Percentiles rank a stretch among this genome's conserved stretches.
Evolutionary conservation across 208 protist genomes (phyloP).

Genomic region (Trypanosoma rangeli): DNA sequence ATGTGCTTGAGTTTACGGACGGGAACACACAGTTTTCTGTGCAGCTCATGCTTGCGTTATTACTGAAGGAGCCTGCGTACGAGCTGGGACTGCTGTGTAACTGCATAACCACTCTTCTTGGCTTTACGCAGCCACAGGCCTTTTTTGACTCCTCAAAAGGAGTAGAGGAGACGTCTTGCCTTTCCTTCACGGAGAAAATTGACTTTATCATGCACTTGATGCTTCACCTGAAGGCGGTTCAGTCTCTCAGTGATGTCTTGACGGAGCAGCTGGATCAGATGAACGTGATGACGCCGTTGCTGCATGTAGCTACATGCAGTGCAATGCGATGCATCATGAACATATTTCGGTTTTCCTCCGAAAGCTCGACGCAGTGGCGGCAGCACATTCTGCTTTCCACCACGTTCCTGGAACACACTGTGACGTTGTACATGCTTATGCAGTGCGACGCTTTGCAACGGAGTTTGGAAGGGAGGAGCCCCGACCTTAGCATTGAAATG

Average conservation of each 20-base stretch:
- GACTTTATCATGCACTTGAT: slow-evolving; percentile 85
- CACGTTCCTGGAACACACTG: slow-evolving; percentile 73
- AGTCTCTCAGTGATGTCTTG: slow-evolving; percentile 86
- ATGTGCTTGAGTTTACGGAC: slow-evolving; percentile 90
- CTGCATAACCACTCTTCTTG: slow-evolving; percentile 83
- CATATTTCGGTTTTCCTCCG: slow-evolving; percentile 86
- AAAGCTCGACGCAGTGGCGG: slow-evolving; percentile 77
- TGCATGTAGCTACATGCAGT: slow-evolving; percentile 65
- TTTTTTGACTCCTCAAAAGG: slow-evolving; percentile 70
- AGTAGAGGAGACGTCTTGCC: slow-evolving; percentile 79
- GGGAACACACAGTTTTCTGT: slow-evolving; percentile 90
- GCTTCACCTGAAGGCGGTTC: slow-evolving; percentile 82
- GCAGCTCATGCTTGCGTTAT: slow-evolving; percentile 88
- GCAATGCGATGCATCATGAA: slow-evolving; percentile 92
- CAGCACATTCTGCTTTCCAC: slow-evolving; percentile 90
- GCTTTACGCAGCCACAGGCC: slow-evolving; percentile 90
- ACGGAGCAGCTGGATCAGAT: slow-evolving; percentile 36
- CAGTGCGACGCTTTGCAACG: slow-evolving; percentile 51
- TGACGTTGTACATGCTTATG: slow-evolving; percentile 66
- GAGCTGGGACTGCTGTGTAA: slow-evolving; percentile 89
- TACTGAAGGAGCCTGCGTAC: slow-evolving; percentile 91
- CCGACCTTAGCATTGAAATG: slow-evolving; percentile 45
- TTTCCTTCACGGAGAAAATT: slow-evolving; percentile 88
- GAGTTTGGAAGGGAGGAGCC: slow-evolving; percentile 27
- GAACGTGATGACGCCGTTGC: slow-evolving; percentile 20